Percentiles rank a stretch among this genome's conserved stretches.
Evolutionary conservation across 163 green algal genomes (phyloP).

Genomic region (Scenedesmus sp.): DNA sequence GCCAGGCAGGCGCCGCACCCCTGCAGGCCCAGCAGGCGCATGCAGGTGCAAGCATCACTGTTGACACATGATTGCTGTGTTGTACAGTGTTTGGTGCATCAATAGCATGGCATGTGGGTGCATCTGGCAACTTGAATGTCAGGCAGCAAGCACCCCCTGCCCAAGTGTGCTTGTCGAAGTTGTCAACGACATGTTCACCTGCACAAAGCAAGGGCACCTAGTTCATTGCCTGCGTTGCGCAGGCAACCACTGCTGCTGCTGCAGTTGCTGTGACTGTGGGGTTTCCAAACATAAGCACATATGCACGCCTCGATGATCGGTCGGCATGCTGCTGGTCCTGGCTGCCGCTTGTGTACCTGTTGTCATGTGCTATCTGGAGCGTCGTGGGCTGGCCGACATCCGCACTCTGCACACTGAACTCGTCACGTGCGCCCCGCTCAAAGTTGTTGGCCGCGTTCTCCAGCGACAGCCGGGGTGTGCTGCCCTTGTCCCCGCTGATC

Average conservation of each 20-base stretch:
- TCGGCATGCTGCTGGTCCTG: background rate
- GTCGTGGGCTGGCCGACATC: background rate
- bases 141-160: background rate
- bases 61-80: background rate
- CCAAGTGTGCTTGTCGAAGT: no score
- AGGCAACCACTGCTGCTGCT: background rate
- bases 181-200: no score
- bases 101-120: background rate
- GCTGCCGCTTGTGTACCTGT: background rate
- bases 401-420: slow-evolving; percentile 35
- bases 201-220: no score
- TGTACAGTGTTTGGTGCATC: background rate
- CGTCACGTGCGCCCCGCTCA: slow-evolving; percentile 38
- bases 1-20: slow-evolving; percentile 29
- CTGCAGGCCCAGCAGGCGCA: background rate
- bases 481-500: slow-evolving; percentile 71
- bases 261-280: background rate
- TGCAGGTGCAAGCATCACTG: background rate
- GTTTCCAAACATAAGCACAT: no score
- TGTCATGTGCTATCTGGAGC: slow-evolving; percentile 43
- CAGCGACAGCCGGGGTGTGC: slow-evolving; percentile 63
- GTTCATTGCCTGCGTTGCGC: background rate
- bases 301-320: no score
- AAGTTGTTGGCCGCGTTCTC: slow-evolving; percentile 62
- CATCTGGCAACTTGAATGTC: background rate